phyloP scores from a whole-genome alignment of 2,329 filamentous ascomycete species.

The Diaporthe batatas region DNA sequence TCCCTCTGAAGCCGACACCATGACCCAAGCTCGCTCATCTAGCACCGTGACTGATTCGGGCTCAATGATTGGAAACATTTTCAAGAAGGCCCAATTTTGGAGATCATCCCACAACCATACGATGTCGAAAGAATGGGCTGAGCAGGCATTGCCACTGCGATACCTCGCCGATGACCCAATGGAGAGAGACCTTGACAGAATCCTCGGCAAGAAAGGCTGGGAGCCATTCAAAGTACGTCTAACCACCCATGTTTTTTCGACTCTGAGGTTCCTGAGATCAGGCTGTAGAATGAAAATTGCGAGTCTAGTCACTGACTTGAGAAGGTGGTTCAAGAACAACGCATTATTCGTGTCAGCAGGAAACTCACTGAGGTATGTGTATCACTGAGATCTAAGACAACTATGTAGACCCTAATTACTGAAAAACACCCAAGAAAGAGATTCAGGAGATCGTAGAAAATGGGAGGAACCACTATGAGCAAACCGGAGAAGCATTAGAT shows the following conservation, averaged over 20 bases:
- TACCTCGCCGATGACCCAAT: constrained; percentile 2
- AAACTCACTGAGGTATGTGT: not conserved
- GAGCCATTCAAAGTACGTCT: not conserved
- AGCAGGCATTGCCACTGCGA: not conserved
- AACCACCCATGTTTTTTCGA: not conserved
- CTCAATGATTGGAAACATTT: not conserved
- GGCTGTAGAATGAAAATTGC: not conserved
- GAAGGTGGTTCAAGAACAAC: not conserved
- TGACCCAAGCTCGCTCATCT: not conserved
- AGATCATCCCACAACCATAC: not conserved
- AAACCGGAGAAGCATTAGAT: not conserved
- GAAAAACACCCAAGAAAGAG: not conserved
- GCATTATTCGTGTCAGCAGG: not conserved
- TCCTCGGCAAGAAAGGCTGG: constrained; percentile 2
- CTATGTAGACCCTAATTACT: not conserved
- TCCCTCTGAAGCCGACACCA: not conserved
- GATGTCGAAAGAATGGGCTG: not conserved
- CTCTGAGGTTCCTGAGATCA: not conserved
- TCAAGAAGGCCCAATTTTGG: not conserved
- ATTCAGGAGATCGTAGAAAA: not conserved
- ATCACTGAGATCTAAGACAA: not conserved
- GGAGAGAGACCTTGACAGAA: not conserved
- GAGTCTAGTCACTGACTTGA: not conserved
- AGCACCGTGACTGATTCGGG: not conserved
- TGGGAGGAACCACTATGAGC: not conserved